A percentile compares a stretch with the other conserved stretches of the same genome.
These are phyloP conservation scores for Apiospora marii DNA, from an alignment of 2,329 filamentous ascomycete genomes.

Conservation along the genomic window DNA sequence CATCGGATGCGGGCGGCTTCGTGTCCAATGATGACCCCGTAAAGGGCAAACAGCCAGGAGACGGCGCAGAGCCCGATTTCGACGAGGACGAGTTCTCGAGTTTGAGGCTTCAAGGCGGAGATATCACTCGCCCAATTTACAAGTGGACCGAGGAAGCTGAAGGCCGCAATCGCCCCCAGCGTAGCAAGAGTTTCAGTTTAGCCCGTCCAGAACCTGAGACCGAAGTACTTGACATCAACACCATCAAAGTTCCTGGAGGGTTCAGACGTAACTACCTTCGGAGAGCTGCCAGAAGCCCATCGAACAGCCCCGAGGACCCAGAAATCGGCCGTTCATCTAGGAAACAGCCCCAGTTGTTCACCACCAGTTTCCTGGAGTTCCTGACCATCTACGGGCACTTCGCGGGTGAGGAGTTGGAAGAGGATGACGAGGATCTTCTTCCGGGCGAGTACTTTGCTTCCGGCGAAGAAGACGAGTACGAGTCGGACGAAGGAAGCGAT, in stretches of 20 bases:
- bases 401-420: slow-evolving; percentile 93
- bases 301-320: slow-evolving; percentile 50
- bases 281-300: slow-evolving; percentile 72
- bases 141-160: slow-evolving; percentile 93
- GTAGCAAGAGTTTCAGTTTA: slow-evolving; percentile 88
- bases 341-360: slow-evolving; percentile 72
- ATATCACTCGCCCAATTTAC: slow-evolving; percentile 94
- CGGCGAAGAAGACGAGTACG: slow-evolving; percentile 72
- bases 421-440: slow-evolving; percentile 88
- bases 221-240: slow-evolving; percentile 83
- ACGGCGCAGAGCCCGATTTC: slow-evolving; percentile 45
- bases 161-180: slow-evolving; percentile 69
- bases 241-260: slow-evolving; percentile 91
- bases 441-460: slow-evolving; percentile 94
- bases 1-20: slow-evolving; percentile 47
- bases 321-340: slow-evolving; percentile 47
- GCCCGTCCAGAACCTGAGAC: slow-evolving; percentile 80
- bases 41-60: slow-evolving; percentile 62
- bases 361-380: slow-evolving; percentile 95
- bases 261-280: slow-evolving; percentile 91
- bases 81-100: slow-evolving; percentile 91
- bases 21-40: slow-evolving; percentile 47
- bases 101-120: slow-evolving; percentile 88
- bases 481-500: slow-evolving; percentile 61
- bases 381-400: slow-evolving; percentile 96